These are phyloP conservation scores for Hyaloperonospora arabidopsidis DNA, from an alignment of 352 stramenopile species.

Conservation along the genomic window DNA sequence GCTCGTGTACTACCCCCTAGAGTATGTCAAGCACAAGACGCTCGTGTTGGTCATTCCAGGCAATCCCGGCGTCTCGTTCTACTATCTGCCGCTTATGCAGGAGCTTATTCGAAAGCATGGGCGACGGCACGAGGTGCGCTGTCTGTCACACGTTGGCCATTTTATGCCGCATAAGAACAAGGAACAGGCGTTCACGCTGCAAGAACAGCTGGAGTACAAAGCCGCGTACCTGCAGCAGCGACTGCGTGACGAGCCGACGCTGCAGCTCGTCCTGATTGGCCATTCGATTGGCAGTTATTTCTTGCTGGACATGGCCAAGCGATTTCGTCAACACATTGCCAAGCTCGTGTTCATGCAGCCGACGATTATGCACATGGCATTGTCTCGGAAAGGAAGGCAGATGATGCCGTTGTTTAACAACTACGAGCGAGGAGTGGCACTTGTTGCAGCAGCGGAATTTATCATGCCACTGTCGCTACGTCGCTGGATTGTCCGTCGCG, in stretches of 20 bases:
- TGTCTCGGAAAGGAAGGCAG: constrained; percentile 34
- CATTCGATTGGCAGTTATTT: constrained; percentile 65
- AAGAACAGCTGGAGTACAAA: constrained; percentile 56
- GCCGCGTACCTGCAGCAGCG: constrained; percentile 35
- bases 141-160: constrained; percentile 51
- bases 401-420: constrained; percentile 48
- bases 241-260: constrained; percentile 36
- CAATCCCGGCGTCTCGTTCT: constrained; percentile 59
- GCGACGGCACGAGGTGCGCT: constrained; percentile 43
- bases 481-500: constrained; percentile 36
- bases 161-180: constrained; percentile 64
- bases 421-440: constrained; percentile 23
- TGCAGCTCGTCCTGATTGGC: constrained; percentile 47
- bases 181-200: constrained; percentile 37
- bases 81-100: constrained; percentile 61
- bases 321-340: constrained; percentile 44
- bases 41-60: constrained; percentile 59
- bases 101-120: constrained; percentile 32
- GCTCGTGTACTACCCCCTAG: constrained; percentile 36
- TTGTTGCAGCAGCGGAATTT: constrained; percentile 39
- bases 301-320: constrained; percentile 39
- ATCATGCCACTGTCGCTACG: constrained; percentile 34
- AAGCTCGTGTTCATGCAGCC: constrained; percentile 69
- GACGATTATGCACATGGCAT: constrained; percentile 54
- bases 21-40: constrained; percentile 22